Base-by-base conservation (phyloP, 169 alveolate genomes). In the Plasmodium chabaudi region DNA sequence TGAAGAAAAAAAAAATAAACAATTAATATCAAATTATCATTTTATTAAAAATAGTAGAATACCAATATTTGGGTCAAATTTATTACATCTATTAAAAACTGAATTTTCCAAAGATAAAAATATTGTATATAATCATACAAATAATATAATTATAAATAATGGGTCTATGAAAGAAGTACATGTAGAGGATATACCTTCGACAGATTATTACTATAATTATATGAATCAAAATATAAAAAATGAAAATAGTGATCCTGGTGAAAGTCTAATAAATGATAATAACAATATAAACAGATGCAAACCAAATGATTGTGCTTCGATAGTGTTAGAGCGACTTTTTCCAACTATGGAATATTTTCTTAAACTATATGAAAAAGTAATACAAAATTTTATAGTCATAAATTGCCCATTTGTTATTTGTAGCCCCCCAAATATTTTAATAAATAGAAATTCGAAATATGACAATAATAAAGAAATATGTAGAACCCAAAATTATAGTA, bases 321-420 rank as follows among this genome's bases (percentile, higher is more conserved):
- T 12, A 19, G 13, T 25, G 0, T 21, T 77, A 10, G 88, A 77
- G 15, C n/a, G 25, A 6, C 63, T 77, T 2, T 77, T 77, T 46
- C 88, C 88, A 13, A 77, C 74, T 1, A 63, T 77, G 75, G 88
- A 77, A n/a, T 13, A 27, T 15, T 77, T 77, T 57, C 47, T 77
- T 6, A 77, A 51, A 46, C 19, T n/a, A 1, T 53, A 51, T 57
- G 70, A 42, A 27, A 27, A 55, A 2, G 23, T 63, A 19, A 77
- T 77, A 2, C 77, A 63, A 47, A 77, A 51, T 55, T 77, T 77
- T 44, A 77, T 68, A 0, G 15, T 77, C 9, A 13, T 77, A 57
- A 77, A 77, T 15, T 46, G 49, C 17, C 88, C 88, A 1, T 39
- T 56, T 1, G 88, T 77, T 6, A 77, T 77, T 9, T 19, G 88